These are phyloP conservation scores for Penicillium sclerotiorum DNA, from an alignment of 2,329 filamentous ascomycete genomes.

Conservation along the genomic window DNA sequence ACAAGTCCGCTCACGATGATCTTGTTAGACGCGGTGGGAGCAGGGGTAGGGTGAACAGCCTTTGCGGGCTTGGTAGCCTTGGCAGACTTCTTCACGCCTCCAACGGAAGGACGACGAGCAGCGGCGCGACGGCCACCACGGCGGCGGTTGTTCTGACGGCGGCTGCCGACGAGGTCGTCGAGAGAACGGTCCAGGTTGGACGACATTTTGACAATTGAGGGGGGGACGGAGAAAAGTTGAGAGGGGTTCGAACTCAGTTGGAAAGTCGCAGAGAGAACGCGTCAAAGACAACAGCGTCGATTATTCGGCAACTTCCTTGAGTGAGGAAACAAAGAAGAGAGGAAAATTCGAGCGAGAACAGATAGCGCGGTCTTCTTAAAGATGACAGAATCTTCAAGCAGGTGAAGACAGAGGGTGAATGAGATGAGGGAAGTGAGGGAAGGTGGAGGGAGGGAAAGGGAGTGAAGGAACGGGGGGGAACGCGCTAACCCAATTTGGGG, in stretches of 20 bases:
- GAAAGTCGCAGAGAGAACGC: conserved; percentile 15
- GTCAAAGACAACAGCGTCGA: conserved; percentile 5
- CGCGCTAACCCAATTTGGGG: conserved; percentile 27
- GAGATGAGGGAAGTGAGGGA: not conserved
- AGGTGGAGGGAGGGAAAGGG: not conserved
- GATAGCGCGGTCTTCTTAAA: not conserved
- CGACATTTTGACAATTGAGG: conserved; percentile 70
- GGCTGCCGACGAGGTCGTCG: conserved; percentile 91
- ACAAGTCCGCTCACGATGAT: conserved; percentile 99
- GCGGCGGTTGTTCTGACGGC: conserved; percentile 57
- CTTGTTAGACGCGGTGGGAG: conserved; percentile 77
- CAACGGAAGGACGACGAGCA: conserved; percentile 66
- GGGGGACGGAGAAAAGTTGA: conserved; percentile 12
- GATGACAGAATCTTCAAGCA: not conserved
- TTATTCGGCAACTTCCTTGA: conserved; percentile 13
- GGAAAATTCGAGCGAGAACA: not conserved
- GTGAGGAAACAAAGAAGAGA: conserved; percentile 9
- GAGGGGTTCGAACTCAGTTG: conserved; percentile 16
- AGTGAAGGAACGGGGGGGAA: conserved; percentile 8
- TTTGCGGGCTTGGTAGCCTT: conserved; percentile 51
- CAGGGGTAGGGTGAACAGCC: conserved; percentile 66
- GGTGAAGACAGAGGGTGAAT: not conserved
- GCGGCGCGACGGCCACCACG: conserved; percentile 49
- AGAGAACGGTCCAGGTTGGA: conserved; percentile 96
- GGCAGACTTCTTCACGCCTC: conserved; percentile 80